phyloP scores from a whole-genome alignment of 163 green algal genomes.

The Chlamydomonas reinhardtii region DNA sequence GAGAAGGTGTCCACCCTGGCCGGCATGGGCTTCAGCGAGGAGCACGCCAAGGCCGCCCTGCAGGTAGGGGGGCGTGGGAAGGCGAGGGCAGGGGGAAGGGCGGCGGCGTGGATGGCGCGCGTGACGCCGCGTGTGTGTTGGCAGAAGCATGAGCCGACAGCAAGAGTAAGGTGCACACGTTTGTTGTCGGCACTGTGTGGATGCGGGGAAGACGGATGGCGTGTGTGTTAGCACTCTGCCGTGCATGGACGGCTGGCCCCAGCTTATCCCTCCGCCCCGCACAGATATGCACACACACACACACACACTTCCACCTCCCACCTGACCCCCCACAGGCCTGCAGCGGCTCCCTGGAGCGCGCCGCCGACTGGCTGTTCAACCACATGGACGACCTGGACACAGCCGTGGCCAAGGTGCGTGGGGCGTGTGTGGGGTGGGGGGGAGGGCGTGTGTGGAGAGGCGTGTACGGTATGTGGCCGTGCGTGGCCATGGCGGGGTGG shows the following conservation, averaged over 20 bases:
- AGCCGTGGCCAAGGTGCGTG: constrained; percentile 63
- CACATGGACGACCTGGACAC: constrained; percentile 87
- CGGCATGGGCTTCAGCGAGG: constrained; percentile 89
- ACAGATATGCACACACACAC: background rate
- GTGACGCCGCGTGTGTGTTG: no score
- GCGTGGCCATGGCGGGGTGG: no score
- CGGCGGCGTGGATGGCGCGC: no score
- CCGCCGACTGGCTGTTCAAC: constrained; percentile 96
- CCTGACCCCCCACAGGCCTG: constrained; percentile 55
- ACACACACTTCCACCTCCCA: background rate
- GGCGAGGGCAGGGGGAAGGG: background rate
- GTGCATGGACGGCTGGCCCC: no score
- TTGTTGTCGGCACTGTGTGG: no score
- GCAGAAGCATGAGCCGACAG: no score
- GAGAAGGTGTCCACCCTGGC: constrained; percentile 75
- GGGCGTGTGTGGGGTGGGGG: background rate
- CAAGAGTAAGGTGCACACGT: no score
- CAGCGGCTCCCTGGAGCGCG: constrained; percentile 83
- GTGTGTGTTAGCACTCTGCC: no score
- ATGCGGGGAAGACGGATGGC: no score
- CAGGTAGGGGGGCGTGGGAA: no score
- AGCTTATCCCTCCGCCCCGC: no score
- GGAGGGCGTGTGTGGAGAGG: background rate
- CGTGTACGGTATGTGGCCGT: no score
- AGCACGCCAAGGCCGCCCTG: constrained; percentile 21